Percentiles rank a stretch among this genome's conserved stretches.
phyloP scores from a whole-genome alignment of 768 basidiomycete genomes.

The Agaricus subrufescens region DNA sequence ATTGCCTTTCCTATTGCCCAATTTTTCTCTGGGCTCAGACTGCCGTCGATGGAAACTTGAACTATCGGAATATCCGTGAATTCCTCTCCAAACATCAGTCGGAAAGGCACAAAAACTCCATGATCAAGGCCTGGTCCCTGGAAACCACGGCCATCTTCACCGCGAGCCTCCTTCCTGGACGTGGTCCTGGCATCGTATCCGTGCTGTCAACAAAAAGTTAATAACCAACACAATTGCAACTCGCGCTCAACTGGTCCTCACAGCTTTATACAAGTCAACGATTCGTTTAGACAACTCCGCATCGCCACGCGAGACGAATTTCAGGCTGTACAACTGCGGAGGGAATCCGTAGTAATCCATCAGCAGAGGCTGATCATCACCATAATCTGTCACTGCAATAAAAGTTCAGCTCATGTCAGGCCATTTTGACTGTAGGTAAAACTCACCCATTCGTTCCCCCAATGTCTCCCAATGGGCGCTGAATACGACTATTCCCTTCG shows the following conservation, averaged over 20 bases:
- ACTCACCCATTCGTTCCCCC: conserved; percentile 51
- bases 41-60: conserved; percentile 63
- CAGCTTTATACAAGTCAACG: conserved; percentile 56
- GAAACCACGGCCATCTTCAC: conserved; percentile 63
- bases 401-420: neutral
- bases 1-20: conserved; percentile 65
- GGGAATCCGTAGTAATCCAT: conserved; percentile 75
- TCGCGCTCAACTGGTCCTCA: conserved; percentile 15
- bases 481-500: conserved; percentile 77
- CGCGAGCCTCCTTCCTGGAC: conserved; percentile 47
- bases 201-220: neutral
- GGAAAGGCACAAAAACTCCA: conserved; percentile 79
- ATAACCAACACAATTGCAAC: neutral
- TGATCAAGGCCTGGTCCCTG: conserved; percentile 67
- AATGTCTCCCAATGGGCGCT: conserved; percentile 79
- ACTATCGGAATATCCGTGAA: conserved; percentile 63
- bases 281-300: conserved; percentile 49
- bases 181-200: conserved; percentile 35
- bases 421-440: neutral
- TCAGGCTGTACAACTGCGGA: conserved; percentile 50
- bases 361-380: conserved; percentile 67
- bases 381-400: conserved; percentile 71
- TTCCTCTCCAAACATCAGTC: conserved; percentile 70
- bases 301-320: conserved; percentile 68
- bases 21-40: conserved; percentile 53